Conservation (phyloP, 176 grass and related monocot species). For the Oryza officinalis region DNA sequence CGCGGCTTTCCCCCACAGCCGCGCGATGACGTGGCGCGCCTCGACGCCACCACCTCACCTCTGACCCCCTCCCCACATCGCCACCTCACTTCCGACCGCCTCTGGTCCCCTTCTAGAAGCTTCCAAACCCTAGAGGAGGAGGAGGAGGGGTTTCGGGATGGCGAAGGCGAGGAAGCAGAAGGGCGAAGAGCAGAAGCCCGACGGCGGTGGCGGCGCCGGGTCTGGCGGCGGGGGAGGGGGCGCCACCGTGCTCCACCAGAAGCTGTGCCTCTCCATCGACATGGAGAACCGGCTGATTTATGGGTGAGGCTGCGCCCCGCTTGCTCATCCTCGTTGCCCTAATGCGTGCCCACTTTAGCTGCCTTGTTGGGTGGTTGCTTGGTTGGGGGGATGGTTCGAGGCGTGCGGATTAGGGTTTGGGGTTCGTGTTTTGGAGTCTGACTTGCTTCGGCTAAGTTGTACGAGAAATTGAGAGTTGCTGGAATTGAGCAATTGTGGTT, state of each 20-base stretch:
- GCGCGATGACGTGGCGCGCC: conserved; percentile 47
- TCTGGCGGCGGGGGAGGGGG: conserved; percentile 37
- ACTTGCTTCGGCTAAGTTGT: conserved; percentile 17
- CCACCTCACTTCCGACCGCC: not conserved
- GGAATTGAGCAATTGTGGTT: conserved; percentile 19
- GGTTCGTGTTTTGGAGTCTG: conserved; percentile 19
- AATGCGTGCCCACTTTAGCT: conserved; percentile 33
- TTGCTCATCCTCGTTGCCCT: conserved; percentile 17
- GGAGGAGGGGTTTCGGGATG: conserved; percentile 43
- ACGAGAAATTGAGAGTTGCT: not conserved
- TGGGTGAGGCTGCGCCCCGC: conserved; percentile 63
- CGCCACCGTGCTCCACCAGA: conserved; percentile 86
- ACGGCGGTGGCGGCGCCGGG: conserved; percentile 20
- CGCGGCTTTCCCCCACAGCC: not conserved
- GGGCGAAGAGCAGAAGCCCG: conserved; percentile 62
- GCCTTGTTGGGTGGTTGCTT: not conserved
- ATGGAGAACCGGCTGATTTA: conserved; percentile 78
- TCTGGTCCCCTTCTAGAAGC: conserved; percentile 15
- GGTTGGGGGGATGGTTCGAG: not conserved
- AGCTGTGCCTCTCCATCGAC: conserved; percentile 95
- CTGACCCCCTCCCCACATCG: no score
- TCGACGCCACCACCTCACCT: conserved; percentile 4
- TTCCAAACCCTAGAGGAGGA: conserved; percentile 48
- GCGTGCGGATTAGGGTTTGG: conserved; percentile 51
- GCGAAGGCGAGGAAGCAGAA: conserved; percentile 94